phyloP scores from a whole-genome alignment of 2,329 filamentous ascomycete species.

The Pseudocercospora vitis region DNA sequence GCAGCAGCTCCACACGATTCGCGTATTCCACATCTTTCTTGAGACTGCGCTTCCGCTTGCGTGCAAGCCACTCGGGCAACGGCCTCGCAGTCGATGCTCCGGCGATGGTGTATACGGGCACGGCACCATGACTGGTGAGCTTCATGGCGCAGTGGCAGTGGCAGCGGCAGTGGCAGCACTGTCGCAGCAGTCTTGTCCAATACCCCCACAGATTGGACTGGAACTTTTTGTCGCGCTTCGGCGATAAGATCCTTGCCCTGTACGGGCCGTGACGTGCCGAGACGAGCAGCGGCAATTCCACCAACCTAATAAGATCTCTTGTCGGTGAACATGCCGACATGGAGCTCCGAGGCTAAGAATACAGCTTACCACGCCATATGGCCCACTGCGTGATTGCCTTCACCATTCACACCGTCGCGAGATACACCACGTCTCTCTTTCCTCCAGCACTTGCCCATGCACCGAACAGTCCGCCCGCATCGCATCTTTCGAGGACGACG shows the following conservation, averaged over 20 bases:
- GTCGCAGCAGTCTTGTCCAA: background rate
- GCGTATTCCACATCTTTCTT: constrained; percentile 92
- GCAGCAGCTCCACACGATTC: constrained; percentile 88
- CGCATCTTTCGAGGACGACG: background rate
- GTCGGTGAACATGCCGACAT: no score
- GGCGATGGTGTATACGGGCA: constrained; percentile 92
- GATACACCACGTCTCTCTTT: no score
- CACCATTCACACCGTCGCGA: no score
- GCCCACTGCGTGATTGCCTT: no score
- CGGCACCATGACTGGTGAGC: constrained; percentile 75
- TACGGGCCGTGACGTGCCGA: background rate
- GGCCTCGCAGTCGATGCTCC: constrained; percentile 84
- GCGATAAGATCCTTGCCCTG: background rate
- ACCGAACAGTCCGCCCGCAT: constrained; percentile 6
- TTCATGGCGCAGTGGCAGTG: constrained; percentile 62
- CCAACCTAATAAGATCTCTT: background rate
- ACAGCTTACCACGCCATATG: no score
- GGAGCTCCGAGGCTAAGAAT: no score
- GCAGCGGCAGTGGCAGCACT: background rate
- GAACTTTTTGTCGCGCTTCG: background rate
- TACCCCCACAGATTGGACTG: background rate
- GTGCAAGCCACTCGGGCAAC: constrained; percentile 91
- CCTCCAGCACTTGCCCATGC: no score
- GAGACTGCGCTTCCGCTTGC: constrained; percentile 82
- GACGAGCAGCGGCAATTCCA: background rate